phyloP scores from a whole-genome alignment of 1,284 basidiomycete genomes.

The Trichosporon coremiiforme region DNA sequence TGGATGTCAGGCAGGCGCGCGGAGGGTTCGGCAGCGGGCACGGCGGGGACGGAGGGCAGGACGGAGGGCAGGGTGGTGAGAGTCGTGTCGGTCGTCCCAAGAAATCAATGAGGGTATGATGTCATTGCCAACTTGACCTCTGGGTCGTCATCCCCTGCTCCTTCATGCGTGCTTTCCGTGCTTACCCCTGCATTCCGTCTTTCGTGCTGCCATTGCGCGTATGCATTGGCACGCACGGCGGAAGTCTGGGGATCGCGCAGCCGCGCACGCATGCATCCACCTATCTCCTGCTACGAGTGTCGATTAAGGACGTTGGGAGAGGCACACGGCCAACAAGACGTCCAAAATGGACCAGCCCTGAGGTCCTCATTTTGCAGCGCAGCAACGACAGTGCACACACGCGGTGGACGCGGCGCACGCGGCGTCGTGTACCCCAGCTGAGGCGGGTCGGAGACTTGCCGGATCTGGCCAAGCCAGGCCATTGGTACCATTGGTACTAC shows the following conservation, averaged over 20 bases:
- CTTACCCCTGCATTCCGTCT: neutral
- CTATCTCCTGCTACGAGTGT: no score
- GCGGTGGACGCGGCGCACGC: neutral
- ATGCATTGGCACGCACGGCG: no score
- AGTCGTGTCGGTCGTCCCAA: neutral
- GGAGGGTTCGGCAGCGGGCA: no score
- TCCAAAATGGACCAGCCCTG: neutral
- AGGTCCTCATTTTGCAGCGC: neutral
- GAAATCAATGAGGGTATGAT: slow-evolving; percentile 16
- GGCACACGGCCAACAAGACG: neutral
- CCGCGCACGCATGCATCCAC: neutral
- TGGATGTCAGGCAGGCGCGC: neutral
- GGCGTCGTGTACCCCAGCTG: neutral
- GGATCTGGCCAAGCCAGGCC: neutral
- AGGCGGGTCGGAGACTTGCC: neutral
- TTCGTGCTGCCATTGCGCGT: no score
- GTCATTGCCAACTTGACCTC: slow-evolving; percentile 1
- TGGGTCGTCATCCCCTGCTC: slow-evolving; percentile 13
- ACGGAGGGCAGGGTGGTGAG: neutral
- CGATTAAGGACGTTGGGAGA: no score
- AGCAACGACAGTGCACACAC: neutral
- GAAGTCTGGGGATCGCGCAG: no score
- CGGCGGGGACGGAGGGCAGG: no score
- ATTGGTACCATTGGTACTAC: neutral
- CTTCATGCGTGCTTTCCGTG: neutral